Percentiles rank a stretch among this genome's conserved stretches.
These are phyloP conservation scores for Apiospora marii DNA, from an alignment of 2,329 filamentous ascomycete genomes.

Conservation along the genomic window DNA sequence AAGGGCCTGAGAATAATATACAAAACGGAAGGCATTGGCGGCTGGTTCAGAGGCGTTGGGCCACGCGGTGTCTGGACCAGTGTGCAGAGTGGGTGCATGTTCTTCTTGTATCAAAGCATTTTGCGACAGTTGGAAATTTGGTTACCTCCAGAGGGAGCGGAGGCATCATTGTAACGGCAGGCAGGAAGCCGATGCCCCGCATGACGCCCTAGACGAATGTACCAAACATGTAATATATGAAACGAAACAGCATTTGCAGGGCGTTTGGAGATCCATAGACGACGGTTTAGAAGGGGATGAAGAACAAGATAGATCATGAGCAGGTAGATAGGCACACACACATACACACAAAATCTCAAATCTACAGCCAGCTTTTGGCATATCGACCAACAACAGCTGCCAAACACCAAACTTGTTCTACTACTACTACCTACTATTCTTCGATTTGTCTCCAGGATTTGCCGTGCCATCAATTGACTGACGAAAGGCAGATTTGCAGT, in stretches of 20 bases:
- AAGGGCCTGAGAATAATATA: constrained; percentile 89
- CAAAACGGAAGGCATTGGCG: constrained; percentile 83
- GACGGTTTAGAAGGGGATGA: constrained; percentile 22
- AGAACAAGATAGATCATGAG: constrained; percentile 33
- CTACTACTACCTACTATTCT: no score
- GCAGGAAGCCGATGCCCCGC: background rate
- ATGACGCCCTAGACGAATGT: constrained; percentile 27
- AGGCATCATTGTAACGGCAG: constrained; percentile 36
- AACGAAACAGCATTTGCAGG: constrained; percentile 39
- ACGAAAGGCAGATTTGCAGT: background rate
- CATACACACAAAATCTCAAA: constrained; percentile 33
- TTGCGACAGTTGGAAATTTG: constrained; percentile 75
- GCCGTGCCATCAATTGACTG: background rate
- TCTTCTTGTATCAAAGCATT: constrained; percentile 92
- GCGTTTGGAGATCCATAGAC: constrained; percentile 37
- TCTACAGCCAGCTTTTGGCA: constrained; percentile 16
- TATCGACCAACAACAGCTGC: background rate
- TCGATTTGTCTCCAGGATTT: background rate
- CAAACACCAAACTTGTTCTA: background rate
- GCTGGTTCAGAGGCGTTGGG: constrained; percentile 94
- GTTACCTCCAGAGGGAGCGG: constrained; percentile 46
- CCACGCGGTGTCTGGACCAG: constrained; percentile 96
- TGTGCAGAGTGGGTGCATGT: constrained; percentile 95
- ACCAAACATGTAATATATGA: constrained; percentile 33
- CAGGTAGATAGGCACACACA: constrained; percentile 25